A percentile compares a stretch with the other conserved stretches of the same genome.
These are phyloP conservation scores for Sutorius eximius DNA, from an alignment of 1,284 basidiomycete species.

Conservation along the genomic window DNA sequence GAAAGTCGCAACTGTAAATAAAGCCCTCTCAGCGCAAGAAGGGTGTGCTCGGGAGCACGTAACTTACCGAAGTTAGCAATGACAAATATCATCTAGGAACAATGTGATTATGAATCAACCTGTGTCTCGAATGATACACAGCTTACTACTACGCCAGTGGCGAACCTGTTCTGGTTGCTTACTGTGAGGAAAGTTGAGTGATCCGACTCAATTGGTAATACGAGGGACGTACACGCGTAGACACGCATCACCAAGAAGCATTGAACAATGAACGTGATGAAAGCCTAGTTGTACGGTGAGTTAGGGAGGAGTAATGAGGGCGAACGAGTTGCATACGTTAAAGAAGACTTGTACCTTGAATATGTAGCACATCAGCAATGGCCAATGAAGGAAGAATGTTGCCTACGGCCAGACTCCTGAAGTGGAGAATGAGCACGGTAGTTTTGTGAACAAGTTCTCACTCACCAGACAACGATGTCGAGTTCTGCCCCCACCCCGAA, in stretches of 20 bases:
- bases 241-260: slow-evolving; percentile 33
- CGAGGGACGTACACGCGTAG: slow-evolving; percentile 25
- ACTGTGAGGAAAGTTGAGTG: slow-evolving; percentile 15
- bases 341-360: slow-evolving; percentile 39
- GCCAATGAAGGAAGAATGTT: not conserved
- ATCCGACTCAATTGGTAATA: not conserved
- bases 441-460: not conserved
- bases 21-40: slow-evolving; percentile 1
- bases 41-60: not conserved
- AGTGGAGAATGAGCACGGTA: not conserved
- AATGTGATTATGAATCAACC: not conserved
- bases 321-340: slow-evolving; percentile 20
- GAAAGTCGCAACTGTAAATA: slow-evolving; percentile 12
- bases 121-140: not conserved
- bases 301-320: not conserved
- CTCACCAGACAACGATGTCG: slow-evolving; percentile 46
- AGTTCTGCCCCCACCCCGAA: slow-evolving; percentile 41
- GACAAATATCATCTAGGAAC: slow-evolving; percentile 36
- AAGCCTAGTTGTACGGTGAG: slow-evolving; percentile 15
- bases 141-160: slow-evolving; percentile 12
- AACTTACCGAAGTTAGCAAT: slow-evolving; percentile 51
- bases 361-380: not conserved
- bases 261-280: slow-evolving; percentile 40
- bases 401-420: slow-evolving; percentile 50
- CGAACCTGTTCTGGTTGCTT: slow-evolving; percentile 23